Evolutionary conservation across 106 monocot species (phyloP).

Genomic region (Posidonia australis): DNA sequence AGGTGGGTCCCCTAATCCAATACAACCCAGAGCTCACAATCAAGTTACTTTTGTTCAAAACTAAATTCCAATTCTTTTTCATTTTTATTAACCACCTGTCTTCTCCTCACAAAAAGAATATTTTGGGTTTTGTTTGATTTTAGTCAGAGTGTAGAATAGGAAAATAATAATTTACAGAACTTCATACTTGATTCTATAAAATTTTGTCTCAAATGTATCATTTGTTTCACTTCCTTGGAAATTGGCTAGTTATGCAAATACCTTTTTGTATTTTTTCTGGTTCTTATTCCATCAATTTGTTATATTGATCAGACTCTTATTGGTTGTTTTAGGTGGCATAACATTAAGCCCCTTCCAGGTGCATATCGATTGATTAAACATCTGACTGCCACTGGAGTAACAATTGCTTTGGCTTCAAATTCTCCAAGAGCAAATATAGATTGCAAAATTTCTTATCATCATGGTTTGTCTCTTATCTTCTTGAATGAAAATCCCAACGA

Average conservation of each 20-base stretch:
- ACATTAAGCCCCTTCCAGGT: constrained; percentile 89
- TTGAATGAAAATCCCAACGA: background rate
- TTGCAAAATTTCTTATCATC: constrained; percentile 63
- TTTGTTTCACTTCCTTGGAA: background rate
- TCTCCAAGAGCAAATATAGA: constrained; percentile 76
- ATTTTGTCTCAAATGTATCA: too few species aligned
- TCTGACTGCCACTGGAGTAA: constrained; percentile 47
- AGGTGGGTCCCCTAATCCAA: too few species aligned
- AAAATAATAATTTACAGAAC: too few species aligned
- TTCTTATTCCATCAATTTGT: background rate
- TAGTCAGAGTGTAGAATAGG: too few species aligned
- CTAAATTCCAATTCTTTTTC: too few species aligned
- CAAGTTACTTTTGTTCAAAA: too few species aligned
- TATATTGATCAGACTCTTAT: background rate
- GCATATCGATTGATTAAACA: constrained; percentile 80
- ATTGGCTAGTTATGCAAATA: background rate
- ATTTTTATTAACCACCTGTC: too few species aligned
- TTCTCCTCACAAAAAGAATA: too few species aligned
- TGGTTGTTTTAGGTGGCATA: constrained; percentile 35
- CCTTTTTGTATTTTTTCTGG: too few species aligned
- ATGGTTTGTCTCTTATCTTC: constrained; percentile 26
- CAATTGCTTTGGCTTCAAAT: constrained; percentile 86
- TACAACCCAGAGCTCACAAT: too few species aligned
- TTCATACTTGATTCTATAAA: too few species aligned
- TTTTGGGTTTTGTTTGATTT: too few species aligned